Percentiles rank a stretch among this genome's conserved stretches.
These are phyloP conservation scores for Kandelia obovata DNA, from an alignment of 345 rosid genomes.

Conservation along the genomic window DNA sequence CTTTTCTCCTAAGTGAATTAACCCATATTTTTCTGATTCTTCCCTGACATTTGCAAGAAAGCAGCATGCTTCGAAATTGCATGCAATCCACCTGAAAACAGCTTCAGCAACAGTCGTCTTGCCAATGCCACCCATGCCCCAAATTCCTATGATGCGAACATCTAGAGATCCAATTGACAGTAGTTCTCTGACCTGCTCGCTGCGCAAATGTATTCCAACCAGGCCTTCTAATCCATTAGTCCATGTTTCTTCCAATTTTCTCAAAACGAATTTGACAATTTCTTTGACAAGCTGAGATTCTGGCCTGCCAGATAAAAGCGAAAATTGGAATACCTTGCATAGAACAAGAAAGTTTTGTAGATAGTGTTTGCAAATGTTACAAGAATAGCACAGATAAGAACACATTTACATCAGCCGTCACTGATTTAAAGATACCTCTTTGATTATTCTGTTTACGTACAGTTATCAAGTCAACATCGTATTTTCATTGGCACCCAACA, in stretches of 20 bases:
- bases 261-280: background rate
- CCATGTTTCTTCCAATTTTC: background rate
- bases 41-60: slow-evolving; percentile 1
- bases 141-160: slow-evolving; percentile 4
- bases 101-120: background rate
- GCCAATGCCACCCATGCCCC: slow-evolving; percentile 12
- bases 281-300: slow-evolving; percentile 1
- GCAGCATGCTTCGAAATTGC: background rate
- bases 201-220: slow-evolving; percentile 4
- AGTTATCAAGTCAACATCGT: too few species aligned
- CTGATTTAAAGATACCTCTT: too few species aligned
- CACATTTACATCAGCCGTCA: too few species aligned
- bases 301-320: background rate
- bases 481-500: too few species aligned
- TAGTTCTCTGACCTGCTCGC: background rate
- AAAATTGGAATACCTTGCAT: too few species aligned
- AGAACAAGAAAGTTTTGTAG: too few species aligned
- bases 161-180: background rate
- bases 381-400: too few species aligned
- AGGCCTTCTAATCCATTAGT: background rate
- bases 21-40: background rate
- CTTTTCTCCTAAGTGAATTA: background rate
- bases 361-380: too few species aligned
- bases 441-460: too few species aligned
- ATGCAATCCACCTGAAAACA: background rate